Evolutionary conservation across 2,329 filamentous ascomycete genomes (phyloP).

Genomic region (Cladosporium phlei): DNA sequence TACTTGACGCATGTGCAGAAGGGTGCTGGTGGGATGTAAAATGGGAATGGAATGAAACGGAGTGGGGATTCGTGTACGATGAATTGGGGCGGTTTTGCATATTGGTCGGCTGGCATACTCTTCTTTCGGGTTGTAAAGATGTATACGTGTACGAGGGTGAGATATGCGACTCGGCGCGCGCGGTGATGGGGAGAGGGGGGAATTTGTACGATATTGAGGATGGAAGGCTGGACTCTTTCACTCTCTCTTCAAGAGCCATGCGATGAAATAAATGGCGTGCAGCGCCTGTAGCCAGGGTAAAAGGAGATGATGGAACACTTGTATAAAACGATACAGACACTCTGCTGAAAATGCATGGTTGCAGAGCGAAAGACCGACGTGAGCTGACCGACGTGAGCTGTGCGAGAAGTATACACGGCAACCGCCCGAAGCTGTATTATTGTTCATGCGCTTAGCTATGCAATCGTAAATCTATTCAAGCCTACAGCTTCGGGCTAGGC

Average conservation of each 20-base stretch:
- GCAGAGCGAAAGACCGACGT: no score
- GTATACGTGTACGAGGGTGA: not conserved
- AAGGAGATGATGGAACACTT: not conserved
- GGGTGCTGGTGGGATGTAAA: constrained; percentile 19
- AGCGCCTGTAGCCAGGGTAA: not conserved
- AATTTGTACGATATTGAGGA: constrained; percentile 10
- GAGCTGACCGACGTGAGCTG: no score
- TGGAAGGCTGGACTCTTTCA: not conserved
- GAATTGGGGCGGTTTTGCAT: not conserved
- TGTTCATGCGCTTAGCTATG: constrained; percentile 3
- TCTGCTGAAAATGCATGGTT: not conserved
- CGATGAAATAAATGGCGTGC: not conserved
- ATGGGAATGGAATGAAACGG: not conserved
- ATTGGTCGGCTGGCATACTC: not conserved
- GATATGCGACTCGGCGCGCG: no score
- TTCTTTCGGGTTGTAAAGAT: no score
- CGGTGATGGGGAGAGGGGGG: no score
- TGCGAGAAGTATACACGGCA: no score
- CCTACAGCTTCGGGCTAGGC: constrained; percentile 16
- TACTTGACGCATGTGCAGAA: constrained; percentile 48
- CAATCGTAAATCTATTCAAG: not conserved
- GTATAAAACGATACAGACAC: constrained; percentile 7
- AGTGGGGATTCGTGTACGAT: no score
- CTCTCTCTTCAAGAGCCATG: not conserved
- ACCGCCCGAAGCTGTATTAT: no score